These are phyloP conservation scores for Quercus lobata DNA, from an alignment of 331 rosid species.

Conservation along the genomic window DNA sequence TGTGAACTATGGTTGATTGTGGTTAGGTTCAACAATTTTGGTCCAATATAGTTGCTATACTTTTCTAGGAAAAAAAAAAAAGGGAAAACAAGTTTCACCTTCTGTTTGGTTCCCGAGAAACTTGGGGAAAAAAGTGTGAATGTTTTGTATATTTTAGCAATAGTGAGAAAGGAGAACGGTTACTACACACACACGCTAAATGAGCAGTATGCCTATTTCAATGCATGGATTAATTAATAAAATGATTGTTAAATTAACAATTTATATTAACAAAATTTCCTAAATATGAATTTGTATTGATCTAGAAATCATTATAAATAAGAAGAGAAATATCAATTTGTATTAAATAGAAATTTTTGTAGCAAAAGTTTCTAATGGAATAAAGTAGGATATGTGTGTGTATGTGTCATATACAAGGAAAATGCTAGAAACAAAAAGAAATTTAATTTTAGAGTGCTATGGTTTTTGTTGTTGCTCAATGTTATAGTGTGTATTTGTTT, in stretches of 20 bases:
- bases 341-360: too few species aligned
- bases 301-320: too few species aligned
- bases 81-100: background rate
- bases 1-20: background rate
- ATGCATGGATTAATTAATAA: too few species aligned
- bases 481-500: too few species aligned
- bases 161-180: background rate
- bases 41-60: background rate
- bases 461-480: too few species aligned
- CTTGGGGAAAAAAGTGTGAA: background rate
- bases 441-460: background rate
- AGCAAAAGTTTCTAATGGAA: too few species aligned
- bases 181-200: too few species aligned
- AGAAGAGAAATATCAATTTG: too few species aligned
- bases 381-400: background rate
- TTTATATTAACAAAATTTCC: too few species aligned
- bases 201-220: too few species aligned
- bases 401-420: background rate
- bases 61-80: background rate
- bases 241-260: too few species aligned
- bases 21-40: background rate
- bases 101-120: slow-evolving; percentile 3
- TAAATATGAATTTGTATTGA: too few species aligned
- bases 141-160: background rate
- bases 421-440: background rate